Evolutionary conservation across 2,329 filamentous ascomycete genomes (phyloP).

Genomic region (Xylaria sp.): DNA sequence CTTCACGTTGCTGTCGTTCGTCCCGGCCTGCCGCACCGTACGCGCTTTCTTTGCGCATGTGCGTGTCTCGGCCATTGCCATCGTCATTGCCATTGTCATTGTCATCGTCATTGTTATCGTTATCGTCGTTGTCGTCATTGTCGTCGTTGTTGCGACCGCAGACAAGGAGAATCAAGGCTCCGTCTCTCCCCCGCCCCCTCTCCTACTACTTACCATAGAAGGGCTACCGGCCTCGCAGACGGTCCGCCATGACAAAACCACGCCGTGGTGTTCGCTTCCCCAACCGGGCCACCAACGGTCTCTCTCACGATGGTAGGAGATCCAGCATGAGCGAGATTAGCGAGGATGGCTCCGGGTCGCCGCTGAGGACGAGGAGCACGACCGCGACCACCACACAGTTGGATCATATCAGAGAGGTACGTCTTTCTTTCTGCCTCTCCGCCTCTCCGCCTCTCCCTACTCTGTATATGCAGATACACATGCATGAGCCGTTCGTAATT

Average conservation of each 20-base stretch:
- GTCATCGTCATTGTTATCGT: too few species aligned
- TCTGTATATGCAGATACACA: not conserved
- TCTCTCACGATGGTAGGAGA: conserved; percentile 65
- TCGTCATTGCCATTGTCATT: too few species aligned
- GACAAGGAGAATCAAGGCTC: not conserved
- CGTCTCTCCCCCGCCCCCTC: too few species aligned
- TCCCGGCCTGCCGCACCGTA: not conserved
- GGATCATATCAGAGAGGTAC: conserved; percentile 54
- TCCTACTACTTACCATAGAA: too few species aligned
- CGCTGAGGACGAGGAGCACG: conserved; percentile 45
- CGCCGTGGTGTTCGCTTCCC: conserved; percentile 67
- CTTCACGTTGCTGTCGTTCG: not conserved
- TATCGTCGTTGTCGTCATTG: too few species aligned
- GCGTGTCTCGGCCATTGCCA: not conserved
- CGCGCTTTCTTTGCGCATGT: not conserved
- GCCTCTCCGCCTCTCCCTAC: not conserved
- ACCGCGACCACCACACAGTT: conserved; percentile 42
- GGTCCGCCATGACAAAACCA: conserved; percentile 49
- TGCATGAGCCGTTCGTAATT: too few species aligned
- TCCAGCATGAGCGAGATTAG: conserved; percentile 78
- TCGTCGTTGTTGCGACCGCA: too few species aligned
- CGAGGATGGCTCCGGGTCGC: conserved; percentile 62
- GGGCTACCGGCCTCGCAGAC: too few species aligned
- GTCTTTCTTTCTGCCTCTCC: conserved; percentile 41
- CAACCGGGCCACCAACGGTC: conserved; percentile 59